A percentile compares a stretch with the other conserved stretches of the same genome.
Evolutionary conservation across 2,329 filamentous ascomycete genomes (phyloP).

Genomic region (Stagonosporopsis tanaceti): DNA sequence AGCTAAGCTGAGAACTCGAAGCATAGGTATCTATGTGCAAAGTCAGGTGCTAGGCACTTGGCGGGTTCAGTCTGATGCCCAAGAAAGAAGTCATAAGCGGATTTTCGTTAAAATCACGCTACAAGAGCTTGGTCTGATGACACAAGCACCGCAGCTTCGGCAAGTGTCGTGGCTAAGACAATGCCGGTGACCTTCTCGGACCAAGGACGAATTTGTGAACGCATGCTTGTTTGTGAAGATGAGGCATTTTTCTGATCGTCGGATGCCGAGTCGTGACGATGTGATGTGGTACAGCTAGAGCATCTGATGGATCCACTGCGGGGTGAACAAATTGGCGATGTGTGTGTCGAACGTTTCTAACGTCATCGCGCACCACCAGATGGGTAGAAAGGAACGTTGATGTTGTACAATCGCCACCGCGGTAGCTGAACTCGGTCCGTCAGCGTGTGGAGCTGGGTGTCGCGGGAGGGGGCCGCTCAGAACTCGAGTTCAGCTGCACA

Average conservation of each 20-base stretch:
- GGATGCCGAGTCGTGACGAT: conserved; percentile 13
- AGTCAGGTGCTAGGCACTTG: background rate
- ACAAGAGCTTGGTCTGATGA: background rate
- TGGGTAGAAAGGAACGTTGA: background rate
- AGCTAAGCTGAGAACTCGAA: background rate
- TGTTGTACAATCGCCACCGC: conserved; percentile 16
- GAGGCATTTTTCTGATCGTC: conserved; percentile 15
- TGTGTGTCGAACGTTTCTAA: background rate
- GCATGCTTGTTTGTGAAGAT: background rate
- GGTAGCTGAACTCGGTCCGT: conserved; percentile 21
- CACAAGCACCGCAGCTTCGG: background rate
- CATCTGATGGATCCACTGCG: background rate
- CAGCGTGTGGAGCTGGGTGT: conserved; percentile 12
- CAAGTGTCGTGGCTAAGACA: background rate
- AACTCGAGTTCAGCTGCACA: conserved; percentile 36
- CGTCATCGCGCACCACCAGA: conserved; percentile 1
- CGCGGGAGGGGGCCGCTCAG: conserved; percentile 10
- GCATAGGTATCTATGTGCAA: background rate
- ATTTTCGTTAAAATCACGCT: background rate
- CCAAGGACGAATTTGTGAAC: background rate
- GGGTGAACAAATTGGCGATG: background rate
- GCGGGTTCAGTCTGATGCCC: background rate
- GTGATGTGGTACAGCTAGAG: conserved; percentile 1
- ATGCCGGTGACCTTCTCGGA: background rate
- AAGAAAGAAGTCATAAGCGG: background rate